Base-by-base conservation (phyloP, 192 early-diverging fungal genomes). In the Coemansia sp. region DNA sequence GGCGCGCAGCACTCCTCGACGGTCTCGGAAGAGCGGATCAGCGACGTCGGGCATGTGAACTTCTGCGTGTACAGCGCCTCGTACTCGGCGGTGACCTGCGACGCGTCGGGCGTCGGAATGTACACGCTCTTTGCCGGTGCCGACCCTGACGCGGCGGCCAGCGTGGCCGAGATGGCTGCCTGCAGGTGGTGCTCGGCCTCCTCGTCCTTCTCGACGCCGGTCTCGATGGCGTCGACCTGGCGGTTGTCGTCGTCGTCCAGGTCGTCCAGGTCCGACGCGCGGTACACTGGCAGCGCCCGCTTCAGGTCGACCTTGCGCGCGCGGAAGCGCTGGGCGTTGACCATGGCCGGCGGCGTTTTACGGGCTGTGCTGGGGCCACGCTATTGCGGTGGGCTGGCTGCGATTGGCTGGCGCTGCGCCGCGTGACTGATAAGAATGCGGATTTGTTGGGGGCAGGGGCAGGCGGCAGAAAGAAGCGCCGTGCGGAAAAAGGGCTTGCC, bases 151-250 rank as follows among this genome's bases (percentile, higher is more conserved):
- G 82, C 83, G 4, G 87, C 84, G 9, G 85, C 85, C 50, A 88
- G 86, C 11, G 87, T 85, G 4, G 94, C 87, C 51, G 87, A 87
- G 45, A 96, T 90, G 61, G 90, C 94, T 19, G 89, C 91, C 86
- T 94, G 94, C 58, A 97, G 82, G 66, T 98, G 95, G 72, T 93
- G 90, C 81, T 98, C 92, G 36, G 72, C 66, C 70, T 98, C 95
- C 79, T 98, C 96, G 65, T 95, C 96, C 73, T 98, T 97, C 66
- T 97, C 95, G 6, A 98, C 96, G 63, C 96, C 96, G 11, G 94
- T 99, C 55, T 91, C 91, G 50, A 81, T 81, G 30, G 61, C 62
- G 27, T 74, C 78, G 20, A 67, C 61, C 27, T 75, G 78, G 24
- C 72, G 89, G 55, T 87, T 83, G 51, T 85, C 83, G n/a, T 87